Percentiles rank a stretch among this genome's conserved stretches.
These are phyloP conservation scores for Boechera divaricarpa DNA, from an alignment of 345 rosid genomes.

Conservation along the genomic window DNA sequence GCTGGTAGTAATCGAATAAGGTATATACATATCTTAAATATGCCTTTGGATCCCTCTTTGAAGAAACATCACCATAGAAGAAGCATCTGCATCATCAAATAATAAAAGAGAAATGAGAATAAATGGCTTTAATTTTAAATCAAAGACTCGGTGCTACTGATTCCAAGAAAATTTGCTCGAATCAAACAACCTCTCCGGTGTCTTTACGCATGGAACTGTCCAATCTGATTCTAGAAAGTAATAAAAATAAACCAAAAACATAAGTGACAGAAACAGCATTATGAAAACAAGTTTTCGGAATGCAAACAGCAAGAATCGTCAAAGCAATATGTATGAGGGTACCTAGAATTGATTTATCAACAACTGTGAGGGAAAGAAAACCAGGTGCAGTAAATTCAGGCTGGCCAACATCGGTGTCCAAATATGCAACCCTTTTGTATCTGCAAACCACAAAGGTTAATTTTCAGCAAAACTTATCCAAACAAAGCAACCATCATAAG, in stretches of 20 bases:
- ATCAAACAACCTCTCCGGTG: conserved; percentile 78
- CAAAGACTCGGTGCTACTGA: background rate
- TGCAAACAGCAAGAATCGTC: background rate
- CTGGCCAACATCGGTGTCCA: conserved; percentile 97
- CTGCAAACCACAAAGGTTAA: conserved; percentile 50
- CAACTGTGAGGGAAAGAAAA: conserved; percentile 76
- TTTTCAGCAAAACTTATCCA: background rate
- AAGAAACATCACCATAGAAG: conserved; percentile 89
- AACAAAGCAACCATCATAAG: background rate
- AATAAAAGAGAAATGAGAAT: background rate
- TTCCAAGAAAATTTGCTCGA: background rate
- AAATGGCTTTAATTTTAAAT: background rate
- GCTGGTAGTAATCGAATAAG: conserved; percentile 64
- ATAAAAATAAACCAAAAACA: background rate
- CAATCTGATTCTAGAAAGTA: conserved; percentile 57
- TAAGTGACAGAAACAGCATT: conserved; percentile 15
- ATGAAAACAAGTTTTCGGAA: background rate
- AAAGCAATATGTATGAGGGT: conserved; percentile 20
- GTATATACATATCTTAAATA: conserved; percentile 69
- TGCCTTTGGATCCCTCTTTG: conserved; percentile 78
- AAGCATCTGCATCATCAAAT: conserved; percentile 56
- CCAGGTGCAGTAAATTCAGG: conserved; percentile 95
- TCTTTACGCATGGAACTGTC: conserved; percentile 87
- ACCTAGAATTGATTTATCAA: conserved; percentile 73
- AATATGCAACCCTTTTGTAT: conserved; percentile 76